phyloP scores from a whole-genome alignment of 441 rosid species.

The Isatis lusitanica region DNA sequence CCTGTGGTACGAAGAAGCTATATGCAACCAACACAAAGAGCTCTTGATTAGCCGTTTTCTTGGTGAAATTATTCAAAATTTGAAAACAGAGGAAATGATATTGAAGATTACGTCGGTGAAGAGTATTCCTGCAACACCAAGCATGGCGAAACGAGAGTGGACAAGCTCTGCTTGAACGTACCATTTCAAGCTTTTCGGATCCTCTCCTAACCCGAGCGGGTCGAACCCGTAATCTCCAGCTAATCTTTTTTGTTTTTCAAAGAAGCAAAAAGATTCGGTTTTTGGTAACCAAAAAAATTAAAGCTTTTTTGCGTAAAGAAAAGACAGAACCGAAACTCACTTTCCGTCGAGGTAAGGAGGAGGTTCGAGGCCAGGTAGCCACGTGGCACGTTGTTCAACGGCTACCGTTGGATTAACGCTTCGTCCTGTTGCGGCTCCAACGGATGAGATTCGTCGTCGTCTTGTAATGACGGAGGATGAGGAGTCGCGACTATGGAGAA shows the following conservation, averaged over 20 bases:
- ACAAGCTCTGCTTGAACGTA: conserved; percentile 96
- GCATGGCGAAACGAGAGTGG: conserved; percentile 93
- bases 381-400: conserved; percentile 70
- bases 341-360: conserved; percentile 89
- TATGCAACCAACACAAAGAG: conserved; percentile 21
- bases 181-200: conserved; percentile 89
- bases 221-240: conserved; percentile 90
- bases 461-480: conserved; percentile 26
- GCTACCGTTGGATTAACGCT: conserved; percentile 40
- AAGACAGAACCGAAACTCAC: conserved; percentile 43
- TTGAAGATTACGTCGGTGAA: conserved; percentile 67
- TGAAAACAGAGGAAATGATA: neutral
- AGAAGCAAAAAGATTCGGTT: neutral
- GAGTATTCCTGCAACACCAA: conserved; percentile 90
- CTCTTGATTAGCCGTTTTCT: neutral
- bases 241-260: conserved; percentile 42
- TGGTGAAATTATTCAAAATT: neutral
- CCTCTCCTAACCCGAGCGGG: conserved; percentile 94
- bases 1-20: conserved; percentile 85
- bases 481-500: conserved; percentile 38
- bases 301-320: neutral
- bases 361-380: conserved; percentile 95
- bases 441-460: conserved; percentile 36
- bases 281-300: neutral
- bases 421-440: conserved; percentile 18